These are phyloP conservation scores for Perkinsus olseni DNA, from an alignment of 169 alveolate genomes.

Conservation along the genomic window DNA sequence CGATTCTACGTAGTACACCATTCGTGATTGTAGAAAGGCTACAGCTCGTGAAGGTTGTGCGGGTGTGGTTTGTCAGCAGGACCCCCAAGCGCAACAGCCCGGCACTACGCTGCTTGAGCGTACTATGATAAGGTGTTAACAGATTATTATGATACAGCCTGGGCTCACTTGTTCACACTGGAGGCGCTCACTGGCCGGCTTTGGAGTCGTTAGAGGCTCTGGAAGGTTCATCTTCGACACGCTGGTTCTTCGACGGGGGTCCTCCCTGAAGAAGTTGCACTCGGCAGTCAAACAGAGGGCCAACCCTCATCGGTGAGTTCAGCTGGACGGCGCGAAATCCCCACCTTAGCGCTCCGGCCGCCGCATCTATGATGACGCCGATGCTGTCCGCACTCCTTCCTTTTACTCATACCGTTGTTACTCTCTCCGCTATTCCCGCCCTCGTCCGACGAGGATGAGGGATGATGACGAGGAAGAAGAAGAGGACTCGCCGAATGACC, in stretches of 20 bases:
- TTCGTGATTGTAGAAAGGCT: too few relatives aligned
- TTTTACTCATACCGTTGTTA: not conserved
- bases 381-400: not conserved
- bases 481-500: constrained; percentile 30
- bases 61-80: not conserved
- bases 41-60: too few relatives aligned
- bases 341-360: too few relatives aligned
- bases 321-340: too few relatives aligned
- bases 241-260: not conserved
- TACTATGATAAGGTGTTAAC: not conserved
- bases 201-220: too few relatives aligned
- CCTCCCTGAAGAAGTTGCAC: not conserved
- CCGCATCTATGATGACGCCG: too few relatives aligned
- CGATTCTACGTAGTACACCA: too few relatives aligned
- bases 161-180: too few relatives aligned
- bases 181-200: too few relatives aligned
- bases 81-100: not conserved
- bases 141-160: not conserved
- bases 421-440: not conserved
- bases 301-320: too few relatives aligned
- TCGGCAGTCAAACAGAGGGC: too few relatives aligned
- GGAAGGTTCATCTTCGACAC: too few relatives aligned
- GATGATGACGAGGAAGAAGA: constrained; percentile 2
- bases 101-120: not conserved
- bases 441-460: constrained; percentile 1